phyloP scores from a whole-genome alignment of 2,329 filamentous ascomycete species.

The Colletotrichum sp. region DNA sequence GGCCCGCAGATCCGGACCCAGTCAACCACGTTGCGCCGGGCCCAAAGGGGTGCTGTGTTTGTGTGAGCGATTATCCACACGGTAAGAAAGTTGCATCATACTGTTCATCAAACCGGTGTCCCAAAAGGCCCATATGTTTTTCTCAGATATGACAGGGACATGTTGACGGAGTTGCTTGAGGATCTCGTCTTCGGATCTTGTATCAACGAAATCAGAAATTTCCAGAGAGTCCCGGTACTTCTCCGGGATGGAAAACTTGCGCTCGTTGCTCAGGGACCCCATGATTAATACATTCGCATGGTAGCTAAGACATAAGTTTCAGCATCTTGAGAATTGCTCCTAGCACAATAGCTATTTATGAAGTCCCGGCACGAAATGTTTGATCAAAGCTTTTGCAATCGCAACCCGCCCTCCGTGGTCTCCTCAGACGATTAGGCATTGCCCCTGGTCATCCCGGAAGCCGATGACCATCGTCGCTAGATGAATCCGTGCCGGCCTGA shows the following conservation, averaged over 20 bases:
- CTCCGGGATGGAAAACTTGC: neutral
- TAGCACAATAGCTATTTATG: neutral
- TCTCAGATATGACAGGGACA: conserved; percentile 38
- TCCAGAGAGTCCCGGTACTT: neutral
- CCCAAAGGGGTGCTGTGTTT: conserved; percentile 27
- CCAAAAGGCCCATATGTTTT: conserved; percentile 51
- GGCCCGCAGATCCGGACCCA: conserved; percentile 41
- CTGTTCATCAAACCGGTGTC: conserved; percentile 37
- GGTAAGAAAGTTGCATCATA: conserved; percentile 20
- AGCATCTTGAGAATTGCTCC: neutral
- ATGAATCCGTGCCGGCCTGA: neutral
- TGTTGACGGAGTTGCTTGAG: conserved; percentile 29
- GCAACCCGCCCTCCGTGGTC: conserved; percentile 26
- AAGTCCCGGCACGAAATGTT: neutral
- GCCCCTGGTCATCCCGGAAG: neutral
- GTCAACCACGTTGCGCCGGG: conserved; percentile 38
- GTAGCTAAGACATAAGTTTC: neutral
- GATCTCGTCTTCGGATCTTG: conserved; percentile 28
- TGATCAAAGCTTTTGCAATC: neutral
- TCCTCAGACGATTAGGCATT: conserved; percentile 23
- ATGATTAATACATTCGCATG: neutral
- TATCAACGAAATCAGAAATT: neutral
- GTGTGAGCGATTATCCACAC: neutral
- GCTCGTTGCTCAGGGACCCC: neutral
- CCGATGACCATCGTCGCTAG: neutral